Conservation (phyloP, 192 early-diverging fungal species). For the Chytriomyces confervae region DNA sequence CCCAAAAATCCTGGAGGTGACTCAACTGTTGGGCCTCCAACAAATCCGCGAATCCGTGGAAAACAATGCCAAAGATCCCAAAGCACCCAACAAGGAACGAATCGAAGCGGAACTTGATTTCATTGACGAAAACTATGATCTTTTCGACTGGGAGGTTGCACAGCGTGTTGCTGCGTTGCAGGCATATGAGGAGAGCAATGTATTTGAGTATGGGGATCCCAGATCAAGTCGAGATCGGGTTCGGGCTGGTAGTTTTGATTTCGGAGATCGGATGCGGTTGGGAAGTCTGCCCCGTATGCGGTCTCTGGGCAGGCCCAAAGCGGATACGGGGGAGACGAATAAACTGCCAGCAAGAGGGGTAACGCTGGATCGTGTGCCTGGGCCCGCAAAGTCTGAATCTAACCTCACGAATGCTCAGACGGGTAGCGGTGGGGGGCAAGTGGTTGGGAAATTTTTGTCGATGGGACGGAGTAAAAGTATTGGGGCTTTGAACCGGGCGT, state of each 20-base stretch:
- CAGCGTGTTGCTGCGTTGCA: constrained; percentile 47
- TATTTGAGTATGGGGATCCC: no score
- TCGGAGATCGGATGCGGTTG: not conserved
- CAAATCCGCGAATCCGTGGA: constrained; percentile 7
- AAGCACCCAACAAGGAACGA: constrained; percentile 52
- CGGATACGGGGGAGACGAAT: not conserved
- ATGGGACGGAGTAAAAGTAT: constrained; percentile 19
- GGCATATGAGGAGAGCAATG: no score
- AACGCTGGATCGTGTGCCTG: not conserved
- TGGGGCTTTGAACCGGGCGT: constrained; percentile 8
- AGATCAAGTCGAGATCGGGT: not conserved
- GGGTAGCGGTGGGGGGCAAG: not conserved
- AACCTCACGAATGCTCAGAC: no score
- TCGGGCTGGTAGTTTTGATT: not conserved
- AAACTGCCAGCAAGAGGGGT: not conserved
- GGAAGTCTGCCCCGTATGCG: not conserved
- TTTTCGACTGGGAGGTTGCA: constrained; percentile 84
- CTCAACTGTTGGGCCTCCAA: constrained; percentile 11
- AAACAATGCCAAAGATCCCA: constrained; percentile 16
- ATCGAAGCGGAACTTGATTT: constrained; percentile 67
- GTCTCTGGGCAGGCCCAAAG: not conserved
- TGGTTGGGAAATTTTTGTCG: not conserved
- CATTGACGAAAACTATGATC: constrained; percentile 74
- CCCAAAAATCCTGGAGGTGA: constrained; percentile 11
- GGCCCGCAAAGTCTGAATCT: not conserved